Base-by-base conservation (phyloP, 176 grass and related monocot species). In the Oryza meridionalis region DNA sequence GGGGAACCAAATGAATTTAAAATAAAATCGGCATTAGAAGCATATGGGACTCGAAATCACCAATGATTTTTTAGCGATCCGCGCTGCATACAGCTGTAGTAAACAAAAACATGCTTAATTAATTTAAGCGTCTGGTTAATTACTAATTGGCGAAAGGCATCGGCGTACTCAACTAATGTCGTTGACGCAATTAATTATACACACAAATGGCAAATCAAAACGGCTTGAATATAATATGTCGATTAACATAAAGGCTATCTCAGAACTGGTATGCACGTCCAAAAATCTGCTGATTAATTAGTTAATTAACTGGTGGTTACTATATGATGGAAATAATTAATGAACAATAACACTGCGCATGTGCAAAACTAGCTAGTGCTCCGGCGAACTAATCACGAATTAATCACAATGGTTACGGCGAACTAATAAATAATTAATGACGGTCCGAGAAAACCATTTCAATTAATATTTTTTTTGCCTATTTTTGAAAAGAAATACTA, bases 91-190 rank as follows among this genome's bases (percentile, higher is more conserved):
- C 11, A 68, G 26, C 63, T 69, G 63, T 40, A 62, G 5, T 62
- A 76, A 9, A 63, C 21, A 44, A 29, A 42, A n/a, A 71, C 65
- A 63, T 33, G 58, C 19, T 42, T 62, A 61, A 10, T 22, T 62
- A 62, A 62, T 24, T 62, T 22, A 62, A 9, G n/a, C n/a, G 21
- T 62, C 27, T 1, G 5, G 9, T 12, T 79, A 22, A 19, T 25
- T 14, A 73, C 33, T 65, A 26, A 72, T 37, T 27, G 29, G 15
- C 16, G 5, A 47, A 42, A 7, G 22, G 46, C 63, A 82, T 22
- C 27, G 64, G 49, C 76, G 72, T 46, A 37, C 51, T 22, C 27
- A 80, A 81, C 70, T 33, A 71, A 29, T 75, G 11, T 27, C 16
- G 43, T 80, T 74, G 59, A 67, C 15, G 19, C 29, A n/a, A 9